phyloP scores from a whole-genome alignment of 225 moss, liverwort and hornwort genomes.

The Straminergon stramineum region DNA sequence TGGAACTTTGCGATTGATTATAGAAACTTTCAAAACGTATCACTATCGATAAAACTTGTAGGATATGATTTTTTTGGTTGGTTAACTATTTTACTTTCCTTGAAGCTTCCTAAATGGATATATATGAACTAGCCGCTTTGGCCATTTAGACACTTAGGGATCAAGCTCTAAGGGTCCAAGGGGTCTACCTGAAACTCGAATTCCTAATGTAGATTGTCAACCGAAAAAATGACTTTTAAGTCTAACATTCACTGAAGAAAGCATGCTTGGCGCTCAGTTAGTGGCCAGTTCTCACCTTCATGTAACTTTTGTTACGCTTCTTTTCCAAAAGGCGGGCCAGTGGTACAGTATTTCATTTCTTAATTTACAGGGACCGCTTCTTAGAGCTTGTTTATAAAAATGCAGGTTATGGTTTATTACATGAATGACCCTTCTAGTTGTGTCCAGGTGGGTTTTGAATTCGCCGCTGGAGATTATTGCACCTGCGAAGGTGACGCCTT shows the following conservation, averaged over 20 bases:
- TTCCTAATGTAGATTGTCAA: not conserved
- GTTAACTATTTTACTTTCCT: not conserved
- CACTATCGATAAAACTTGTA: not conserved
- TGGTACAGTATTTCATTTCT: not conserved
- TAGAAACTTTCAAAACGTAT: not conserved
- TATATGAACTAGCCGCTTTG: not conserved
- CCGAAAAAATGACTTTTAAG: not conserved
- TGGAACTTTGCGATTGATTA: not conserved
- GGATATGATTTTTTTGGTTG: not conserved
- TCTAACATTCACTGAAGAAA: not conserved
- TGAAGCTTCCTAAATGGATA: not conserved
- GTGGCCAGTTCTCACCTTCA: not conserved
- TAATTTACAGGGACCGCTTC: not conserved
- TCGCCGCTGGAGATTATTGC: conserved; percentile 19
- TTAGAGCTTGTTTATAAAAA: not conserved
- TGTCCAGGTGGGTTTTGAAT: conserved; percentile 27
- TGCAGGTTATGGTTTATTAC: not conserved
- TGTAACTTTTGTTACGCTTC: not conserved
- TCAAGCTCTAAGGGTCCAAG: not conserved
- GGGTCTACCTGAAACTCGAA: not conserved
- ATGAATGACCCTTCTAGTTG: not conserved
- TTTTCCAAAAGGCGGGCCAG: not conserved
- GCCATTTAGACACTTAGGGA: not conserved
- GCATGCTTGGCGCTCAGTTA: not conserved
- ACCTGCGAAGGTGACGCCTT: conserved; percentile 29